A percentile compares a stretch with the other conserved stretches of the same genome.
Evolutionary conservation across 345 rosid genomes (phyloP).

Genomic region (Gossypium arboreum): DNA sequence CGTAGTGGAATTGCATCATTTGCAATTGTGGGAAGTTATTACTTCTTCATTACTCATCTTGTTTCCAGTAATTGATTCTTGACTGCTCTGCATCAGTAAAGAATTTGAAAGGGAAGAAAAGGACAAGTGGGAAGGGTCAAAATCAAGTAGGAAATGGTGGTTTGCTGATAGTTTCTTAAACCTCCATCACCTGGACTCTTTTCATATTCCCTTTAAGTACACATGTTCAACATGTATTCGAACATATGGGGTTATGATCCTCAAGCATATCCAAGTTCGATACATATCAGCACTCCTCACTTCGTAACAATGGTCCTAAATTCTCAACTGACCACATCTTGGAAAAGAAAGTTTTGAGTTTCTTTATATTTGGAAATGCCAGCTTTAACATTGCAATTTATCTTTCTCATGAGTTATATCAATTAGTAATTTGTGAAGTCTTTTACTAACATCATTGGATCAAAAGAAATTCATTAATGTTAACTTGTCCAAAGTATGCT

Average conservation of each 20-base stretch:
- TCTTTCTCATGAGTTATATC: background rate
- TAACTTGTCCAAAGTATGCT: no score
- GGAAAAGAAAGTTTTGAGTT: background rate
- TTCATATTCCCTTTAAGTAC: background rate
- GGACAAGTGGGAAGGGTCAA: background rate
- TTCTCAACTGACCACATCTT: background rate
- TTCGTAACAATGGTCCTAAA: background rate
- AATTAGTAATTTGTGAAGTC: background rate
- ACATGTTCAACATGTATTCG: background rate
- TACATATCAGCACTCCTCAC: background rate
- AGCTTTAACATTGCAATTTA: no score
- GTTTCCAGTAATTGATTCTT: slow-evolving; percentile 23
- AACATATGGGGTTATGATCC: background rate
- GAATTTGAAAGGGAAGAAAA: background rate
- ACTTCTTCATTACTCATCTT: slow-evolving; percentile 43
- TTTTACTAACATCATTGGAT: no score
- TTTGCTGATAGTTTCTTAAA: background rate
- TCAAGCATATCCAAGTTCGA: background rate
- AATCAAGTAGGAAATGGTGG: background rate
- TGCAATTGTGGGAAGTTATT: slow-evolving; percentile 62
- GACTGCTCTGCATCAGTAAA: background rate
- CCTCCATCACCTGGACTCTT: background rate
- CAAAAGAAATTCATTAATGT: no score
- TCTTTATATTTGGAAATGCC: background rate
- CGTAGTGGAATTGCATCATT: slow-evolving; percentile 65